Evolutionary conservation across 257 asterid genomes (phyloP).

Genomic region (Ajuga chamaepitys): DNA sequence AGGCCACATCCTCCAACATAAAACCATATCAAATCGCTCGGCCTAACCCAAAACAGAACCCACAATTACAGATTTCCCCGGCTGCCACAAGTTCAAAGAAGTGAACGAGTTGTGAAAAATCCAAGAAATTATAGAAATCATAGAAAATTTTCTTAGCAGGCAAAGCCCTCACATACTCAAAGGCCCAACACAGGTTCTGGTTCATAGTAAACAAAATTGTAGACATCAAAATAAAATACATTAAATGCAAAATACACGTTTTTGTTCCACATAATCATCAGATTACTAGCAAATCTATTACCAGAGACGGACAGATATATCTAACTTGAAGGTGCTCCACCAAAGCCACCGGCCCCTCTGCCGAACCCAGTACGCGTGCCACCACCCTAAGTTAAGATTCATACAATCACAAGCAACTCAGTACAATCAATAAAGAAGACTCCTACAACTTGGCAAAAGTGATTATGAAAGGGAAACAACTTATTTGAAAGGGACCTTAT

Average conservation of each 20-base stretch:
- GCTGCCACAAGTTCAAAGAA: no score
- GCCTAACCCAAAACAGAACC: no score
- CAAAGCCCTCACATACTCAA: neutral
- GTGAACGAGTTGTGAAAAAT: no score
- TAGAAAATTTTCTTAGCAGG: neutral
- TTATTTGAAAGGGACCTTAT: no score
- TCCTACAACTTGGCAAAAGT: no score
- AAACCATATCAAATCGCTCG: no score
- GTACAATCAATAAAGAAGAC: no score
- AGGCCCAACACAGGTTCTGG: neutral
- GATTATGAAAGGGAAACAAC: no score
- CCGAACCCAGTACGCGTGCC: conserved; percentile 69
- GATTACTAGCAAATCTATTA: conserved; percentile 15
- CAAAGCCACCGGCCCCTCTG: conserved; percentile 58
- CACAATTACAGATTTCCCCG: no score
- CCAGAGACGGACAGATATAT: neutral
- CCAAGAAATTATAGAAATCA: no score
- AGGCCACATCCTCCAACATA: no score
- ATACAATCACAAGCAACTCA: neutral
- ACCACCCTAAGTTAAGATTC: conserved; percentile 22
- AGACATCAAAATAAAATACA: conserved; percentile 14
- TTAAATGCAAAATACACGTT: neutral
- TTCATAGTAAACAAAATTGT: conserved; percentile 30
- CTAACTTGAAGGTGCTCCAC: conserved; percentile 48
- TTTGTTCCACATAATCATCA: neutral